Conservation (phyloP, 257 asterid genomes). For the Ilex aquifolium region DNA sequence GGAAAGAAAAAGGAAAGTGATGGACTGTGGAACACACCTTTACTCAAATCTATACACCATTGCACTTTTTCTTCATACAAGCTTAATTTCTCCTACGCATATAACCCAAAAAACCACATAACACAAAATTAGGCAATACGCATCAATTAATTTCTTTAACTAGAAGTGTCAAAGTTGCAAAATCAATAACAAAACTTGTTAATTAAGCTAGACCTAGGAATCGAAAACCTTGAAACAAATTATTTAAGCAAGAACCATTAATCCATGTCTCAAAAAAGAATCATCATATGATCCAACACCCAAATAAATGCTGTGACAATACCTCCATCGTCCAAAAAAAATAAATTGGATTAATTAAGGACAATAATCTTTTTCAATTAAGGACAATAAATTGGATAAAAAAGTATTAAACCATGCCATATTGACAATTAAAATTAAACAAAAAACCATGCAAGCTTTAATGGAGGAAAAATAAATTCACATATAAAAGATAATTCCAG, state of each 20-base stretch:
- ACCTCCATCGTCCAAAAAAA: too few species aligned
- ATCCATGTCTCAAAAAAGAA: background rate
- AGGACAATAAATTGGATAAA: too few species aligned
- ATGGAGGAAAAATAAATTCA: too few species aligned
- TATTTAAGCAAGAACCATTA: background rate
- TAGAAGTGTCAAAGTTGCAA: background rate
- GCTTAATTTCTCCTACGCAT: slow-evolving; percentile 67
- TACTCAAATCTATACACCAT: slow-evolving; percentile 51
- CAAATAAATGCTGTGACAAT: too few species aligned
- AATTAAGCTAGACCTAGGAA: background rate
- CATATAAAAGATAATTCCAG: too few species aligned
- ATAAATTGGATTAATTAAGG: background rate
- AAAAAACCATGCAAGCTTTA: too few species aligned
- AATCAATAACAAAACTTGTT: too few species aligned
- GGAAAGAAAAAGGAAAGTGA: too few species aligned
- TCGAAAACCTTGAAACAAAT: background rate
- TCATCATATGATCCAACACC: background rate
- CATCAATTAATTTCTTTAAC: background rate
- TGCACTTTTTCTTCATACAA: slow-evolving; percentile 79
- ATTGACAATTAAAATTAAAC: too few species aligned
- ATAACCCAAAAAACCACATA: slow-evolving; percentile 5
- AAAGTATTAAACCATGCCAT: too few species aligned
- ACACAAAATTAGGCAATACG: background rate
- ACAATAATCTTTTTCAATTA: too few species aligned
- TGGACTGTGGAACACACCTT: slow-evolving; percentile 43